Percentiles rank a stretch among this genome's conserved stretches.
Conservation (phyloP, 108 stramenopile genomes). For the Epithemia pelagica region DNA sequence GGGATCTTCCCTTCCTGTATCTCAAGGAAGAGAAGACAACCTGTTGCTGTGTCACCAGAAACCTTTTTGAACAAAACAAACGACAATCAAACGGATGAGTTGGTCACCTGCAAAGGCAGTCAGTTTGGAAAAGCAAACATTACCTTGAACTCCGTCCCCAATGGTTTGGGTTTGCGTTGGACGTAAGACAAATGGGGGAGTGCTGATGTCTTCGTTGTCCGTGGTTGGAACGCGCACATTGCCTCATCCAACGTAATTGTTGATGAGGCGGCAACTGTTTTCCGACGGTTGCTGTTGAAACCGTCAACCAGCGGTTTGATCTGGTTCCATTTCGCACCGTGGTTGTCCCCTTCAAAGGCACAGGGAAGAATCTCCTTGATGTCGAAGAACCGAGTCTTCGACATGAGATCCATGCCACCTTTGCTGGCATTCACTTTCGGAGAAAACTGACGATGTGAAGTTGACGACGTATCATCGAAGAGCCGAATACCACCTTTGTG, state of each 20-base stretch:
- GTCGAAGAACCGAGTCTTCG: neutral
- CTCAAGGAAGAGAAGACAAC: neutral
- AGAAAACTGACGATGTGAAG: neutral
- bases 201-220: neutral
- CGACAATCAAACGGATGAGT: neutral
- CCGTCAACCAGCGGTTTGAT: neutral
- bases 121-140: neutral
- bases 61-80: neutral
- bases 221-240: neutral
- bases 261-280: neutral
- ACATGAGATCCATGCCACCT: neutral
- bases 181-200: neutral
- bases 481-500: neutral
- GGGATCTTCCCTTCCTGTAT: neutral
- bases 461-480: neutral
- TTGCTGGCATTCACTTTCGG: neutral
- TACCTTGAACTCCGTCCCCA: neutral
- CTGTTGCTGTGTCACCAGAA: neutral
- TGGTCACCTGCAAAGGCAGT: no score
- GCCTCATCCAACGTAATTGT: neutral
- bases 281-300: neutral
- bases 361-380: neutral
- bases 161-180: neutral
- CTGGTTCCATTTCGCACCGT: neutral
- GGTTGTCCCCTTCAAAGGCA: neutral